Percentiles rank a stretch among this genome's conserved stretches.
Evolutionary conservation across 2,329 filamentous ascomycete species (phyloP).

Genomic region (Hypoxylon sp.): DNA sequence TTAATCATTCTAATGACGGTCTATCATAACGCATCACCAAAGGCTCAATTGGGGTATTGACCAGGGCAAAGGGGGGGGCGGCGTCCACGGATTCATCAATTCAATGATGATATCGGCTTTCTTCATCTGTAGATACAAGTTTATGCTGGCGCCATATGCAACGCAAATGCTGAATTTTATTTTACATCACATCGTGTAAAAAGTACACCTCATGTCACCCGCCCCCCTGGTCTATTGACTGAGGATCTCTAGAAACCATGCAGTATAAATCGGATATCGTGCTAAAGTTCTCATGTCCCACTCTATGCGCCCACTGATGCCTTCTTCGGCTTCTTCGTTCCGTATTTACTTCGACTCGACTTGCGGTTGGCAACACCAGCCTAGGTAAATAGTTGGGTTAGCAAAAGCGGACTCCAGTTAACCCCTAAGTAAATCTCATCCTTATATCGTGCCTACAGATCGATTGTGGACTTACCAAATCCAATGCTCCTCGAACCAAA

Average conservation of each 20-base stretch:
- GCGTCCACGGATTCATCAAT: slow-evolving; percentile 50
- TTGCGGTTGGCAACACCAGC: slow-evolving; percentile 90
- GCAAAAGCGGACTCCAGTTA: background rate
- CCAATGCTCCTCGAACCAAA: slow-evolving; percentile 89
- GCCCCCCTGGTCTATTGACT: background rate
- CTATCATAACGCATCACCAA: slow-evolving; percentile 38
- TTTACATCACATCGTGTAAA: slow-evolving; percentile 33
- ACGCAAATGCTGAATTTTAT: slow-evolving; percentile 38
- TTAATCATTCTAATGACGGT: slow-evolving; percentile 46
- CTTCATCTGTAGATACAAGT: slow-evolving; percentile 46
- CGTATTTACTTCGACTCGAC: slow-evolving; percentile 94
- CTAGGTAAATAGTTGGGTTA: slow-evolving; percentile 62
- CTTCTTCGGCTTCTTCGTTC: slow-evolving; percentile 98
- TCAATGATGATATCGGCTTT: slow-evolving; percentile 41
- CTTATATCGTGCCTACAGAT: background rate
- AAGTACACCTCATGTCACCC: slow-evolving; percentile 38
- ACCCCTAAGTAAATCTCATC: background rate
- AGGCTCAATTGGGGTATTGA: slow-evolving; percentile 37
- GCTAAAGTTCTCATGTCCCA: background rate
- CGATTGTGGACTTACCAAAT: slow-evolving; percentile 78
- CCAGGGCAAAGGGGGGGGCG: slow-evolving; percentile 44
- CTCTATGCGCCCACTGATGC: slow-evolving; percentile 66
- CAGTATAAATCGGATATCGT: slow-evolving; percentile 1
- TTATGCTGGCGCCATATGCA: slow-evolving; percentile 42
- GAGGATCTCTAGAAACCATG: background rate